Percentiles rank a stretch among this genome's conserved stretches.
phyloP scores from a whole-genome alignment of 2,329 filamentous ascomycete species.

The Exophiala calicioides region DNA sequence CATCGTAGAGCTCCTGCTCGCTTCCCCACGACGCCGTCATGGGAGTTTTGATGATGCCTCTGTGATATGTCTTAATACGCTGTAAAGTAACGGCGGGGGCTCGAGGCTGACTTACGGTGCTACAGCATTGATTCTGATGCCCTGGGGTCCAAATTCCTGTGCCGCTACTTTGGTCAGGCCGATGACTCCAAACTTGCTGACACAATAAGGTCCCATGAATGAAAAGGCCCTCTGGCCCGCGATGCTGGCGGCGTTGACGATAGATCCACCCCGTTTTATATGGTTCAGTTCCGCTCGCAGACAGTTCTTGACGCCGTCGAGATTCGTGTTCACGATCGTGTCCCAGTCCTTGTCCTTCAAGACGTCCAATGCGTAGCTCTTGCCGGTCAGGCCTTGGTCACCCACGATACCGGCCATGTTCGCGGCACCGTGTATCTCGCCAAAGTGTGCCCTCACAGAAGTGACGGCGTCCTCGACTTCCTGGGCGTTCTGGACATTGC shows the following conservation, averaged over 20 bases:
- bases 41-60: constrained; percentile 3
- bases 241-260: constrained; percentile 18
- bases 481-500: constrained; percentile 3
- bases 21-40: background rate
- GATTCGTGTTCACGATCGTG: constrained; percentile 7
- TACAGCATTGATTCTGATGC: constrained; percentile 38
- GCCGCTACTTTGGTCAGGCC: constrained; percentile 45
- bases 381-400: background rate
- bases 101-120: constrained; percentile 3
- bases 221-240: background rate
- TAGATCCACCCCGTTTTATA: constrained; percentile 8
- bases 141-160: constrained; percentile 34
- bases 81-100: no score
- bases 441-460: background rate
- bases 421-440: background rate
- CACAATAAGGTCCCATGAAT: constrained; percentile 41
- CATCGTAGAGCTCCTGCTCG: background rate
- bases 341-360: constrained; percentile 7
- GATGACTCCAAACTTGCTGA: constrained; percentile 46
- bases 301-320: constrained; percentile 14
- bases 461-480: background rate
- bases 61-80: background rate
- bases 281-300: constrained; percentile 11
- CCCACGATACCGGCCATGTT: constrained; percentile 7
- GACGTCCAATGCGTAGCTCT: background rate